phyloP scores from a whole-genome alignment of 352 stramenopile genomes.

The Phytophthora capsici region DNA sequence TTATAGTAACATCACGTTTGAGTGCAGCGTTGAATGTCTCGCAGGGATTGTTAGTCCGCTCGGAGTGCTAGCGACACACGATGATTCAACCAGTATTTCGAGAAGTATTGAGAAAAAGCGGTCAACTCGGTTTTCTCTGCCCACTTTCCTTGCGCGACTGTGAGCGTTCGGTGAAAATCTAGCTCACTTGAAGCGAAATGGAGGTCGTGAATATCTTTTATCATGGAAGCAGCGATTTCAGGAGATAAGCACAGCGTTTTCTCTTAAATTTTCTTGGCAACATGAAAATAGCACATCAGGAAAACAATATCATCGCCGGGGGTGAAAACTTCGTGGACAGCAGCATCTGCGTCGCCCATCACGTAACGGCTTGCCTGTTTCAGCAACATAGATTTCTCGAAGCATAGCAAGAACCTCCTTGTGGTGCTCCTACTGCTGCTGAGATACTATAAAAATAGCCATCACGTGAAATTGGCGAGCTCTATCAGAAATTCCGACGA shows the following conservation, averaged over 20 bases:
- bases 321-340: too few relatives aligned
- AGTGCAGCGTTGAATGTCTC: too few relatives aligned
- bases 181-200: neutral
- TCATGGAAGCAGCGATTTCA: neutral
- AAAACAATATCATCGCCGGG: too few relatives aligned
- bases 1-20: too few relatives aligned
- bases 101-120: too few relatives aligned
- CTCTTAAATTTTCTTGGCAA: constrained; percentile 22
- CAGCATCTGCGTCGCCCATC: constrained; percentile 33
- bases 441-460: constrained; percentile 29
- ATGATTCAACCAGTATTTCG: neutral
- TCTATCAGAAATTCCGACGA: constrained; percentile 31
- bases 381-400: neutral
- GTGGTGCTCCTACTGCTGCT: constrained; percentile 19
- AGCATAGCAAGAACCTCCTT: constrained; percentile 2
- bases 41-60: too few relatives aligned
- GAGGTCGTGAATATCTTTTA: neutral
- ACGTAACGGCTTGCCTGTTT: constrained; percentile 14
- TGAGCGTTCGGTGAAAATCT: neutral
- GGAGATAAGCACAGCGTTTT: too few relatives aligned
- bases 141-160: neutral
- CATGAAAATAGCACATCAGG: constrained; percentile 32
- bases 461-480: constrained; percentile 25
- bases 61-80: too few relatives aligned
- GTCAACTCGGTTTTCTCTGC: too few relatives aligned